Evolutionary conservation across 2,329 filamentous ascomycete species (phyloP).

Genomic region (Aquanectria penicillioides): DNA sequence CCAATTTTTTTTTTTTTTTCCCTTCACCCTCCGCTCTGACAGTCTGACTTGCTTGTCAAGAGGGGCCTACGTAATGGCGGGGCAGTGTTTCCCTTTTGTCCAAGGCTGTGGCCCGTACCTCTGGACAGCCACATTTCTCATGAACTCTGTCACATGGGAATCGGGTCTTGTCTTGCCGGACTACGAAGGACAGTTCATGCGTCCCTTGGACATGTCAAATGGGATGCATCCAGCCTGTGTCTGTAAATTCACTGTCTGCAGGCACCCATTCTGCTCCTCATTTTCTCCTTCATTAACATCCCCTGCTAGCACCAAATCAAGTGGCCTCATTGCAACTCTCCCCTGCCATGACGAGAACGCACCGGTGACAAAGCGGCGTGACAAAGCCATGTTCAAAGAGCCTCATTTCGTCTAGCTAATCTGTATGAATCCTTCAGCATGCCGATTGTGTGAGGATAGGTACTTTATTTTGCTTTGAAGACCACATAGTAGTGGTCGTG

Average conservation of each 20-base stretch:
- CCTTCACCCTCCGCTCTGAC: too few relatives aligned
- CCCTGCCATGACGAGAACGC: background rate
- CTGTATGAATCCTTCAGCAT: too few relatives aligned
- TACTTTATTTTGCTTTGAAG: too few relatives aligned
- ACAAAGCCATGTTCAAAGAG: too few relatives aligned
- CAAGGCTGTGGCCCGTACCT: background rate
- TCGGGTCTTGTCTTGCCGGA: too few relatives aligned
- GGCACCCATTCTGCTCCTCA: background rate
- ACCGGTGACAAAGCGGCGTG: background rate
- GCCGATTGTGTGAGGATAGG: too few relatives aligned
- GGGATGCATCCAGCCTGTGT: background rate
- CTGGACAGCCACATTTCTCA: background rate
- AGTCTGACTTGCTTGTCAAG: background rate
- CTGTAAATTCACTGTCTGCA: background rate
- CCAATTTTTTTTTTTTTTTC: constrained; percentile 16
- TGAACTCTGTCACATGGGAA: background rate
- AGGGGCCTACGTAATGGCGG: constrained; percentile 50
- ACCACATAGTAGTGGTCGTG: too few relatives aligned
- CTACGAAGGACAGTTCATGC: background rate
- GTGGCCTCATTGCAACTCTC: background rate
- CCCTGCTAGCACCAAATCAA: background rate
- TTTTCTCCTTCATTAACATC: background rate
- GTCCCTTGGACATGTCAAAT: background rate
- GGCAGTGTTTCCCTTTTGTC: constrained; percentile 38
- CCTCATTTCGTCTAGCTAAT: too few relatives aligned